A percentile compares a stretch with the other conserved stretches of the same genome.
phyloP scores from a whole-genome alignment of 1,139 yeast genomes.

The Chernovozyma sophiae-reginae region DNA sequence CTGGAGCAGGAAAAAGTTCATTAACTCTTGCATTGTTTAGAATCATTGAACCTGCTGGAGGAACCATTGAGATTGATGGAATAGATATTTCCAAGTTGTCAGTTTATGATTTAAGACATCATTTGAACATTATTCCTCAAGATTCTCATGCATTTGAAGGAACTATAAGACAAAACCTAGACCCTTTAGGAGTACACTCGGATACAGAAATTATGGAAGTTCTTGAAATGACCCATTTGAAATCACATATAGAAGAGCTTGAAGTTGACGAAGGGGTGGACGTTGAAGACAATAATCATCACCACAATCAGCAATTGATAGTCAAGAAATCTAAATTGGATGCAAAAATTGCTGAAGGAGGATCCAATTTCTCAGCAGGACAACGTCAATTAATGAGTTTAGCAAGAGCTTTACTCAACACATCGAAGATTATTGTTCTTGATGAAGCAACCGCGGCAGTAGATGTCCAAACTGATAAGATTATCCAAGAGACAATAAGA shows the following conservation, averaged over 20 bases:
- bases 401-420: conserved; percentile 62
- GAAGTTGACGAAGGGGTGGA: conserved; percentile 11
- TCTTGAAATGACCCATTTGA: conserved; percentile 49
- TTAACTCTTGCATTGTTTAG: conserved; percentile 71
- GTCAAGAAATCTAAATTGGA: conserved; percentile 30
- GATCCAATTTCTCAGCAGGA: conserved; percentile 71
- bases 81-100: conserved; percentile 44
- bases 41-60: conserved; percentile 60
- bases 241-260: conserved; percentile 33
- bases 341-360: conserved; percentile 58
- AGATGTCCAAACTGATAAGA: conserved; percentile 72
- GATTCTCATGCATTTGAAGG: conserved; percentile 68
- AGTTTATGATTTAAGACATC: conserved; percentile 48
- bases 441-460: conserved; percentile 90
- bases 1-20: conserved; percentile 84
- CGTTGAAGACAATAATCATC: background rate
- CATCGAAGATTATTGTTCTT: conserved; percentile 59
- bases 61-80: conserved; percentile 49
- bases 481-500: conserved; percentile 72
- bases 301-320: background rate
- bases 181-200: conserved; percentile 49
- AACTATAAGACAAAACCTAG: conserved; percentile 55
- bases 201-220: conserved; percentile 57
- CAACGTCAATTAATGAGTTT: conserved; percentile 74
- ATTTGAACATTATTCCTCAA: conserved; percentile 63